A percentile compares a stretch with the other conserved stretches of the same genome.
Evolutionary conservation across 164 flowering plant genomes (phyloP).

Genomic region (Stephania japonica): DNA sequence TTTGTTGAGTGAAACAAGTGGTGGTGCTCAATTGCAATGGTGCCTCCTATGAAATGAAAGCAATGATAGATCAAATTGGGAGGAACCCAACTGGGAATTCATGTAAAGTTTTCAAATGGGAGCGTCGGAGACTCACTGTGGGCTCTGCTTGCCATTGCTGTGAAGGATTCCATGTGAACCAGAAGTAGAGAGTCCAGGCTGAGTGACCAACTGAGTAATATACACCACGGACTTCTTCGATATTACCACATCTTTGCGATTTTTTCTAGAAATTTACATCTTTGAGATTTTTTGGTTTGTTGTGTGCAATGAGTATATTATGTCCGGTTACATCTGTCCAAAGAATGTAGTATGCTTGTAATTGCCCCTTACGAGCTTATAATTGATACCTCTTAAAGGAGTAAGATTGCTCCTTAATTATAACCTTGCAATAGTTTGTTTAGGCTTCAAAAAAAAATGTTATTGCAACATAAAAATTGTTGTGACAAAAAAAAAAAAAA

Average conservation of each 20-base stretch:
- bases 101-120: not conserved
- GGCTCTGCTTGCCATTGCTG: constrained; percentile 1
- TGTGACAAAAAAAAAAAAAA: too few relatives aligned
- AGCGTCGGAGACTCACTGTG: constrained; percentile 16
- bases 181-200: too few relatives aligned
- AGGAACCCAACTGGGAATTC: not conserved
- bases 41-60: not conserved
- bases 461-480: too few relatives aligned
- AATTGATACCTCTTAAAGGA: too few relatives aligned
- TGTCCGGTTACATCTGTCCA: too few relatives aligned
- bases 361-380: too few relatives aligned
- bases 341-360: too few relatives aligned
- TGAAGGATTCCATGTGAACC: not conserved
- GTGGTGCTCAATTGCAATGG: not conserved
- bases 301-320: too few relatives aligned
- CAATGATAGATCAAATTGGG: not conserved
- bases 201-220: not conserved
- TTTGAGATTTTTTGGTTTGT: too few relatives aligned
- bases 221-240: not conserved
- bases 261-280: not conserved
- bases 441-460: too few relatives aligned
- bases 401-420: too few relatives aligned
- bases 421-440: too few relatives aligned
- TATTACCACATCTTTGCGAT: not conserved
- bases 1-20: not conserved